These are phyloP conservation scores for Marvania coccoides DNA, from an alignment of 139 green algal genomes.

Conservation along the genomic window DNA sequence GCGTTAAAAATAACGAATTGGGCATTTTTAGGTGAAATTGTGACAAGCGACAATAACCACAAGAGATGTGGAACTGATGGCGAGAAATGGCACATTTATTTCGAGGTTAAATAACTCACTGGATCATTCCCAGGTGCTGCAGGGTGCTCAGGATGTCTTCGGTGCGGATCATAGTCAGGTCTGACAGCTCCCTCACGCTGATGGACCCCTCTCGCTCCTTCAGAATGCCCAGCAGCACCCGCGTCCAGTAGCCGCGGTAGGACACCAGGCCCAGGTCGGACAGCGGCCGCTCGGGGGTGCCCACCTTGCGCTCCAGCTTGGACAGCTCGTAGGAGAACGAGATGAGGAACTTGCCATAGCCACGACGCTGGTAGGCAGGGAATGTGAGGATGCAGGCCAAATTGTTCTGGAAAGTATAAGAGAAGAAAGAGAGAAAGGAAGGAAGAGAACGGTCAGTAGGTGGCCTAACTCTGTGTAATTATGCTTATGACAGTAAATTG, in stretches of 20 bases:
- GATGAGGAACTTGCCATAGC: constrained; percentile 99
- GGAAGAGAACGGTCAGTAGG: no score
- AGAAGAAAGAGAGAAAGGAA: no score
- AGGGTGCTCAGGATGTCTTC: constrained; percentile 97
- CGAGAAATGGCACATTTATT: no score
- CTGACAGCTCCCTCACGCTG: constrained; percentile 89
- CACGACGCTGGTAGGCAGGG: constrained; percentile 94
- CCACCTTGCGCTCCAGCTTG: constrained; percentile 96
- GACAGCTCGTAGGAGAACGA: constrained; percentile 94
- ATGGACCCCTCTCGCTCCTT: constrained; percentile 56
- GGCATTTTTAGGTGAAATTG: no score
- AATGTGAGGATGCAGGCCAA: constrained; percentile 98
- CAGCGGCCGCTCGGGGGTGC: constrained; percentile 94
- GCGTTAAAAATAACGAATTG: no score
- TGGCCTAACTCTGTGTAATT: no score
- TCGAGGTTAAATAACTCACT: no score
- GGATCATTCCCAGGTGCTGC: constrained; percentile 75
- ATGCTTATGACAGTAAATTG: no score
- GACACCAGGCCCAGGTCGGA: constrained; percentile 90
- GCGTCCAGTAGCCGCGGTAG: constrained; percentile 96
- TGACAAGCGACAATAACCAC: no score
- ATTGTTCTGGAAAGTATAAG: no score
- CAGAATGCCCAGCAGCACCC: constrained; percentile 85
- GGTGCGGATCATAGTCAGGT: constrained; percentile 88
- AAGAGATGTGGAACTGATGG: no score